Base-by-base conservation (phyloP, 139 green algal species). In the Pleodorina starrii region DNA sequence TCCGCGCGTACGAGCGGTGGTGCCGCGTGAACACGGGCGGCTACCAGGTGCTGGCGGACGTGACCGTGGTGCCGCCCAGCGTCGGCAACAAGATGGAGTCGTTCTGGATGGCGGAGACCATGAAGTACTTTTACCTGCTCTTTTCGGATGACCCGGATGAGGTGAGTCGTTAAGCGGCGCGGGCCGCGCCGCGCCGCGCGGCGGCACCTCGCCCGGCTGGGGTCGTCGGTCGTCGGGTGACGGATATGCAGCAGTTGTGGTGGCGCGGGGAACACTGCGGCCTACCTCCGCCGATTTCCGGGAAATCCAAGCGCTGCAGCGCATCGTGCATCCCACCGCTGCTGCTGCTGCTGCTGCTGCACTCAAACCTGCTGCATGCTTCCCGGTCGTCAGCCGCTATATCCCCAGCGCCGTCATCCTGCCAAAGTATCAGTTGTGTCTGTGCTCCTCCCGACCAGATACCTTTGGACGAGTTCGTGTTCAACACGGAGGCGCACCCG, bases 401-500 rank as follows among this genome's bases (percentile, higher is more conserved):
- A n/a, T n/a, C n/a, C n/a, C n/a, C n/a, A n/a, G n/a, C n/a, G n/a
- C n/a, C n/a, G n/a, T n/a, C n/a, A n/a, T n/a, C n/a, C n/a, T n/a
- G n/a, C n/a, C n/a, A n/a, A n/a, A n/a, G n/a, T n/a, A n/a, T n/a
- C n/a, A n/a, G n/a, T n/a, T n/a, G n/a, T n/a, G n/a, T n/a, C n/a
- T n/a, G n/a, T n/a, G n/a, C n/a, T n/a, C n/a, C n/a, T 35, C 2
- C 21, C 35, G 63, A 73, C 36, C 79, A 87, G 81, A n/a, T 98
- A 36, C 93, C 95, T 1, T 90, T 99, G 36, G 90, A 96, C 63
- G 27, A 96, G 85, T 98, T 90, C 84, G 96, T 99, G 16, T 95
- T 99, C 88, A 99, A 97, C 87, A 99, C 97, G 14, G 97, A 99
- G 90, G 96, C 96, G 1, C 96, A 98, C 84, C 93, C 95, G 0